phyloP scores from a whole-genome alignment of 1,284 basidiomycete genomes.

The Amylostereum areolatum region DNA sequence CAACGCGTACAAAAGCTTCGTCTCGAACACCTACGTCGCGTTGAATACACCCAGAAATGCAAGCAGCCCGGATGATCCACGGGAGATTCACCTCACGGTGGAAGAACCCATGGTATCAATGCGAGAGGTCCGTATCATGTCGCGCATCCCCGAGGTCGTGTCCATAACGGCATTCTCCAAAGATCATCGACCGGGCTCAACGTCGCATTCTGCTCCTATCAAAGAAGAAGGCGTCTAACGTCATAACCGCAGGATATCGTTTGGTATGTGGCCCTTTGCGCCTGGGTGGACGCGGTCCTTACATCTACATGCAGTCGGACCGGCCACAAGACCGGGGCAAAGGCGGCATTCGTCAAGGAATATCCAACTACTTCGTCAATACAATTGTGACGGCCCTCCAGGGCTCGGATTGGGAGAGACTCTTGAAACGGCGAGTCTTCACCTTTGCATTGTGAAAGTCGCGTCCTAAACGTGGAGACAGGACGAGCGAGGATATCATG shows the following conservation, averaged over 20 bases:
- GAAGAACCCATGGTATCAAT: constrained; percentile 42
- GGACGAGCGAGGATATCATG: constrained; percentile 68
- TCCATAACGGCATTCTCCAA: not conserved
- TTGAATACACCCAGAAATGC: too few relatives aligned
- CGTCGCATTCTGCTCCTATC: constrained; percentile 38
- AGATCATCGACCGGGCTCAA: constrained; percentile 61
- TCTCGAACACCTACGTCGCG: constrained; percentile 43
- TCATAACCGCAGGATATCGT: constrained; percentile 64
- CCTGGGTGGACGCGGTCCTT: too few relatives aligned
- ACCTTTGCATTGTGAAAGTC: not conserved
- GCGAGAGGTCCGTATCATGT: constrained; percentile 39
- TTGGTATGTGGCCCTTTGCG: constrained; percentile 31
- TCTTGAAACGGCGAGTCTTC: constrained; percentile 51
- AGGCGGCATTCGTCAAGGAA: constrained; percentile 25
- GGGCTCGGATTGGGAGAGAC: constrained; percentile 57
- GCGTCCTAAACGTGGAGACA: constrained; percentile 20
- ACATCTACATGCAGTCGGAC: constrained; percentile 15
- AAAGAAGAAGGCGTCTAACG: constrained; percentile 39
- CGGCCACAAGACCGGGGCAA: constrained; percentile 19
- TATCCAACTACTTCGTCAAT: constrained; percentile 66
- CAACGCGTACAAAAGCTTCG: constrained; percentile 30
- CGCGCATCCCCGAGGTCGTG: not conserved
- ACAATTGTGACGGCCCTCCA: constrained; percentile 67
- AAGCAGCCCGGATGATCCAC: constrained; percentile 1
- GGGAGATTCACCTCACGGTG: constrained; percentile 20